Base-by-base conservation (phyloP, 768 basidiomycete genomes). In the Trametes elegans region DNA sequence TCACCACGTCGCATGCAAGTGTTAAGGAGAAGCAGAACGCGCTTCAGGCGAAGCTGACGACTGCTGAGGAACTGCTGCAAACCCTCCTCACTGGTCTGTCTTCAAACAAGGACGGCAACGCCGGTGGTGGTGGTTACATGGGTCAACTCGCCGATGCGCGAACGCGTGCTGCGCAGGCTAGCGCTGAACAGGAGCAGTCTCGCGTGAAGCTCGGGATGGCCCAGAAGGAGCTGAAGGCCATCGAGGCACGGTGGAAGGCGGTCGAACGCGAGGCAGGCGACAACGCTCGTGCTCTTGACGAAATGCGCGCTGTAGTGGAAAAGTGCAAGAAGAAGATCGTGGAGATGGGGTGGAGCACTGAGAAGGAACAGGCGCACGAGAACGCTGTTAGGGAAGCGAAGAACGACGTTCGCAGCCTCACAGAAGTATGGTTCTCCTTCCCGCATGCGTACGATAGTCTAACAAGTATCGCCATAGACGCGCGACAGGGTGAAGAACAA, bases 51-150 rank as follows among this genome's bases (percentile, higher is more conserved):
- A 79, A 84, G 26, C 79, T 96, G 8, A 68, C 79, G 13, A 88
- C 83, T 18, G 80, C 87, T 14, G 95, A 98, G 70, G 92, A 94
- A 63, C 87, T 98, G n/a, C 79, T 98, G 0, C 96, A 98, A 69
- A 92, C 93, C 0, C 83, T 98, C 18, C 78, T 96, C 42, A 98
- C 96, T 0, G 97, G 97, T 39, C 82, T 98, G 9, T 85, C 93
- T 1, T 87, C 89, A 4, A 78, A 74, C 35, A 79, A 79, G 46
- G 71, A 77, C 26, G 83, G 81, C 54, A 84, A 83, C 35, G 81
- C 84, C 9, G 86, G 89, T 8, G 93, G 94, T 2, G 93, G 94
- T 3, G 97, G 97, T 0, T 98, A 98, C 70, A 88, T 98, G 84
- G 97, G 94, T 18, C 95, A 98, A 68, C 81, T 99, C 36, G 90